Evolutionary conservation across 345 rosid genomes (phyloP), one percentile per base, ranked within the genome.

Genomic region (Eucalyptus marginata): DNA sequence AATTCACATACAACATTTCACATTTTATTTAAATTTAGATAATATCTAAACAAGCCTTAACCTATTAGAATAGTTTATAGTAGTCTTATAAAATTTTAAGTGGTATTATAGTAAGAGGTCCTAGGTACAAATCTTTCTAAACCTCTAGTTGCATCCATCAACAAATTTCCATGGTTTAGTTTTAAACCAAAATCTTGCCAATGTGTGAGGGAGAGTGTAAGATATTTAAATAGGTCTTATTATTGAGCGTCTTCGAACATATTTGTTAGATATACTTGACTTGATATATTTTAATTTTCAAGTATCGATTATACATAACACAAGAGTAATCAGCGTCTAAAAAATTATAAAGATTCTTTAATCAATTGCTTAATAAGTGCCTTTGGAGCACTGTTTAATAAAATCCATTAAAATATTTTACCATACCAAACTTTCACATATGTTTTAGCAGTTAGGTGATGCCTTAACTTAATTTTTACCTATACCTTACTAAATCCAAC

Each of bases 401-500:
- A 33, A 17, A 68, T 31, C 4, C 44, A 68, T 68, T 3, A 8
- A 33, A 33, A 33, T 68, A 10, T 68, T 33, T 5, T 71, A 18
- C 25, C 13, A 2, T 12, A 22, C 27, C 81, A 33, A 36, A 33
- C 44, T 71, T 33, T 33, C 81, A 71, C 2, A 31, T 68, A 18
- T 0, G 25, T 18, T 33, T 36, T 36, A 5, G 25, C 1, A 33
- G 4, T 36, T 20, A 0, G 2, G 6, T 71, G 81, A 36, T 68
- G 79, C 43, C 79, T 31, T 66, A 52, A 52, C 56, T 52, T 52
- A 68, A 71, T 18, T 71, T 71, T 71, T 71, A 18, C 24, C 24
- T 9, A 18, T 33, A 18, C 14, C 44, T 71, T 71, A 10, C 81
- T 71, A 18, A 71, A 71, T 71, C 81, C 46, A 17, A 22, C 25